Evolutionary conservation across 129 eudicot species (phyloP), one percentile per base, ranked within the genome.

Genomic region (Tagetes erecta): DNA sequence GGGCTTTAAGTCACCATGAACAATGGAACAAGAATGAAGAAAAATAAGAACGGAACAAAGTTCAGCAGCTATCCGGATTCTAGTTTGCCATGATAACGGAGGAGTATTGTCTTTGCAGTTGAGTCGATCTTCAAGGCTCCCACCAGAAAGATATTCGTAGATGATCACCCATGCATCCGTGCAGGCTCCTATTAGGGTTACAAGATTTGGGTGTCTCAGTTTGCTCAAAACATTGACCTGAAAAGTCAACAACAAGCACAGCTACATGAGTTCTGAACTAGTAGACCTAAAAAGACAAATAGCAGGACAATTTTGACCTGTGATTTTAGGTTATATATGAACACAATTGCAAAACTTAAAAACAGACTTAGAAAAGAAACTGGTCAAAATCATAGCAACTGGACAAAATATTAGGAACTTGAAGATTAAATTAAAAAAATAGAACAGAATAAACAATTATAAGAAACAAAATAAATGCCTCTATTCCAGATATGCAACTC

Each of bases 81-180:
- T 81, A 3, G 80, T 82, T 84, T 95, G 97, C 99, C 99, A 95
- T 13, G 97, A 80, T 40, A 95, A 76, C 0, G 99, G 99, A 20
- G 96, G 85, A 47, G 88, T 82, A 47, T 91, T 95, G 85, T 87
- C 81, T 80, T 81, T 88, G 95, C 99, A 91, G 63, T 36, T 71
- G 67, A 95, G 96, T 36, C 96, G 96, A 71, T 91, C 99, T 80
- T 95, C 99, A 0, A 95, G 90, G 84, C 96, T 95, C 80, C 99
- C 99, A 13, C 87, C 76, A 3, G 89, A 80, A 51, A 88, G 90
- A 78, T 87, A 95, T 81, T 95, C 99, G 47, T 95, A 93, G 13
- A 93, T 51, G 36, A 93, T 88, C 68, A 87, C 81, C 83, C 83
- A 84, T 35, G 87, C 80, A 76, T 90, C 92, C 3, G 95, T 86